Conservation (phyloP, 2,329 filamentous ascomycete genomes). For the Colletotrichum scovillei region DNA sequence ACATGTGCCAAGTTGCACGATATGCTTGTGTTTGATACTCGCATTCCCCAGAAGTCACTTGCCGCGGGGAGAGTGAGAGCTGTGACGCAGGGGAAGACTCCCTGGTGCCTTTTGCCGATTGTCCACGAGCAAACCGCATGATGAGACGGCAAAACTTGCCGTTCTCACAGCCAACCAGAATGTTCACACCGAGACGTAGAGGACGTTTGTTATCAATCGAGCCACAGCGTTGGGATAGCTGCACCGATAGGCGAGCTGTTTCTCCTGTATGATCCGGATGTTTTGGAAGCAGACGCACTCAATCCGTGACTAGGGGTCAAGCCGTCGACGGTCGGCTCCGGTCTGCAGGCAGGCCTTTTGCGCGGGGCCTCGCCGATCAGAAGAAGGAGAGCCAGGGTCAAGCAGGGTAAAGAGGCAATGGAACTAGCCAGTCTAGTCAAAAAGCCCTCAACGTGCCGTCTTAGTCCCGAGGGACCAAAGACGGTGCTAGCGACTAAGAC, state of each 20-base stretch:
- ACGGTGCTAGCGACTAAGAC: constrained; percentile 10
- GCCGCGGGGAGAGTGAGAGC: not conserved
- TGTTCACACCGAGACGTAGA: not conserved
- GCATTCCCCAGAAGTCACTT: not conserved
- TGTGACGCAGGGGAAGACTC: not conserved
- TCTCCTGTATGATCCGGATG: not conserved
- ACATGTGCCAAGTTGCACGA: not conserved
- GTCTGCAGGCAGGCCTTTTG: not conserved
- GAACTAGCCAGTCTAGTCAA: not conserved
- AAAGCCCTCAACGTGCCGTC: not conserved
- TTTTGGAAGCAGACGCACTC: not conserved
- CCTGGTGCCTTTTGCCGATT: not conserved
- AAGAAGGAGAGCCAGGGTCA: not conserved
- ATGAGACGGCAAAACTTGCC: not conserved
- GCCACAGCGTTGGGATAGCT: constrained; percentile 8
- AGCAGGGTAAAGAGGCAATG: not conserved
- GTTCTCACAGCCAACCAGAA: not conserved
- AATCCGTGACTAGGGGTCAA: not conserved
- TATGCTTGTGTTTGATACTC: not conserved
- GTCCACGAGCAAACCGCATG: not conserved
- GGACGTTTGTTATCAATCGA: constrained; percentile 1
- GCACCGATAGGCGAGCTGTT: constrained; percentile 1
- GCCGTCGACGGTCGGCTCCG: constrained; percentile 10
- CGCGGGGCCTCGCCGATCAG: constrained; percentile 10
- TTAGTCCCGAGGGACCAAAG: not conserved